A percentile compares a stretch with the other conserved stretches of the same genome.
These are phyloP conservation scores for Picochlorum sp. DNA, from an alignment of 139 green algal species.

Conservation along the genomic window DNA sequence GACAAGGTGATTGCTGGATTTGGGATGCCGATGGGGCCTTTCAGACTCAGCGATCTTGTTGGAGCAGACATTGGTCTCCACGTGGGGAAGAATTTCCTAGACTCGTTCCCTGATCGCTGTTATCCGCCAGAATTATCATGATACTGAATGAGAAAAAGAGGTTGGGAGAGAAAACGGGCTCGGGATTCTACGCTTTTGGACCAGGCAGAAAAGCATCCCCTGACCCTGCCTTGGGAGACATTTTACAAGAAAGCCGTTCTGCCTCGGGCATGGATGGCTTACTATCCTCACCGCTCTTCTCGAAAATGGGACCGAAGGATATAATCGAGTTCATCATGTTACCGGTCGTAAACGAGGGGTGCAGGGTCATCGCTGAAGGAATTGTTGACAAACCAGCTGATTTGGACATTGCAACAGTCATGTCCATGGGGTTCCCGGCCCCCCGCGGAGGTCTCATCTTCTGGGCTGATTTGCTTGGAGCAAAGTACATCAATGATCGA, in stretches of 20 bases:
- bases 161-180: constrained; percentile 84
- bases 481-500: constrained; percentile 29
- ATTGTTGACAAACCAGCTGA: constrained; percentile 95
- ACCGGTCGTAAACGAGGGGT: constrained; percentile 87
- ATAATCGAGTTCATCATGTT: constrained; percentile 98
- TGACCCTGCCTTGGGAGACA: constrained; percentile 56
- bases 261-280: constrained; percentile 21
- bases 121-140: constrained; percentile 68
- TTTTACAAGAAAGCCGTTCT: constrained; percentile 45
- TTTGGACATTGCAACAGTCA: constrained; percentile 91
- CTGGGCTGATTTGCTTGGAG: constrained; percentile 78
- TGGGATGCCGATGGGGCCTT: constrained; percentile 99
- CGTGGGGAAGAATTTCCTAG: constrained; percentile 89
- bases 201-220: constrained; percentile 57
- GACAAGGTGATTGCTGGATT: constrained; percentile 85
- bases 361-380: constrained; percentile 60
- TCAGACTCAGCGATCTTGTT: constrained; percentile 79
- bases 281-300: background rate
- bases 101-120: constrained; percentile 78
- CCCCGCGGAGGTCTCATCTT: constrained; percentile 78
- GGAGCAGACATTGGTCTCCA: constrained; percentile 84
- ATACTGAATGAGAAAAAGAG: constrained; percentile 70
- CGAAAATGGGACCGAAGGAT: constrained; percentile 46
- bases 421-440: constrained; percentile 95
- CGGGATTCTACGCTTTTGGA: constrained; percentile 91